A percentile compares a stretch with the other conserved stretches of the same genome.
These are phyloP conservation scores for Epichloe sp. DNA, from an alignment of 2,329 filamentous ascomycete species.

Conservation along the genomic window DNA sequence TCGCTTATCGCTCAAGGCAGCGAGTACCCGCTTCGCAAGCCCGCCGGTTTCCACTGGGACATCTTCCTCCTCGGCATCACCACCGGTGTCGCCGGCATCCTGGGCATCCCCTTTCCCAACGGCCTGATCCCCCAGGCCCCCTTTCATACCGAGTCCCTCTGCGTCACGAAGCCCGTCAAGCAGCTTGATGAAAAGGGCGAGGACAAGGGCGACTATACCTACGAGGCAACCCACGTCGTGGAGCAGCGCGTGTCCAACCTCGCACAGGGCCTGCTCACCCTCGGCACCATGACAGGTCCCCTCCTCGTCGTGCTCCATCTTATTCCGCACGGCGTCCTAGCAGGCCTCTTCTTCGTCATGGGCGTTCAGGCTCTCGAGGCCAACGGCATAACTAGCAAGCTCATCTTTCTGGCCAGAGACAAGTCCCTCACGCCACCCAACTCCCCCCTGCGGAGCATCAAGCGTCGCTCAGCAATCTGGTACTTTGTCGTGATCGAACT, in stretches of 20 bases:
- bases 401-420: conserved; percentile 58
- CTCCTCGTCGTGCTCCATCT: conserved; percentile 61
- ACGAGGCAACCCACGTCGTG: conserved; percentile 48
- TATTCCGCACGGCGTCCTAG: conserved; percentile 67
- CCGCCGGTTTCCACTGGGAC: conserved; percentile 78
- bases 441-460: conserved; percentile 46
- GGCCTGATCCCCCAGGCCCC: conserved; percentile 74
- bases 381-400: conserved; percentile 65
- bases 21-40: conserved; percentile 68
- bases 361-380: conserved; percentile 62
- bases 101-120: conserved; percentile 67
- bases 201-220: conserved; percentile 42
- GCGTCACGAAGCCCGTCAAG: conserved; percentile 47
- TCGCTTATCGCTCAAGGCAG: conserved; percentile 73
- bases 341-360: conserved; percentile 77
- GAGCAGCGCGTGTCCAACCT: conserved; percentile 73
- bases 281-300: conserved; percentile 67
- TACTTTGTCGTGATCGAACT: conserved; percentile 56
- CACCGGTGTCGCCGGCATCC: conserved; percentile 59
- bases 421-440: conserved; percentile 41
- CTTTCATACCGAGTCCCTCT: conserved; percentile 69
- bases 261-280: conserved; percentile 61
- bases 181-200: conserved; percentile 39
- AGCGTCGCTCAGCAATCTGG: conserved; percentile 56
- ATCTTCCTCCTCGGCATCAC: conserved; percentile 69